Base-by-base conservation (phyloP, 75 land plant genomes). In the Adiantum capillusveneris region DNA sequence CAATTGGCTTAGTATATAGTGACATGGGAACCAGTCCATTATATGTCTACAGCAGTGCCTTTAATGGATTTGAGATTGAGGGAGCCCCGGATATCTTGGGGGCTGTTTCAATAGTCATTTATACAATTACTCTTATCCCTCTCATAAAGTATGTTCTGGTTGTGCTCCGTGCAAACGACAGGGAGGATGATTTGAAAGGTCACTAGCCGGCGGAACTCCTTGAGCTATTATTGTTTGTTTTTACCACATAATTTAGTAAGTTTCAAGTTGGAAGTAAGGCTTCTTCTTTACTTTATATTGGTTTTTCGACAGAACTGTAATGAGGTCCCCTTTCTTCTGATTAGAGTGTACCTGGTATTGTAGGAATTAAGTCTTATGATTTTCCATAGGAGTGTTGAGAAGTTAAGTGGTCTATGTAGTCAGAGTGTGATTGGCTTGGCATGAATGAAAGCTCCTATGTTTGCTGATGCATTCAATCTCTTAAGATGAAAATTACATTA, bases 11-110 rank as follows among this genome's bases (percentile, higher is more conserved):
- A 6, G 97, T 90, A 11, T 95, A 87, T 81, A 97, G 99, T 50
- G 99, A 95, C 61, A 59, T 95, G 75, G 97, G 97, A 7, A 95
- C 99, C 6, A 84, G 94, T 58, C 97, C 97, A 42, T 68, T 95
- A 28, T 95, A 95, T 69, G 99, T 95, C 14, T 95, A 81, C 51
- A 57, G 71, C 54, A 90, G 86, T 64, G 80, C 87, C 13, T 89
- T 89, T 68, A 80, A 76, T 77, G 65, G 77, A 67, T 82, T 76
- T 29, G 42, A 67, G 20, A 81, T 73, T 28, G 68, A 72, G 22
- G 56, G 77, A 37, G 85, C 81, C 25, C 73, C 73, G 0, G 99
- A 95, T 27, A 60, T 90, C 1, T 56, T 95, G 68, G 99, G 99
- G 29, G 97, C 99, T 53, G 68, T 95, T 28, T 95, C 92, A 13